Evolutionary conservation across 306 rosid genomes (phyloP), one percentile per base, ranked within the genome.

Genomic region (Fragaria vesca): DNA sequence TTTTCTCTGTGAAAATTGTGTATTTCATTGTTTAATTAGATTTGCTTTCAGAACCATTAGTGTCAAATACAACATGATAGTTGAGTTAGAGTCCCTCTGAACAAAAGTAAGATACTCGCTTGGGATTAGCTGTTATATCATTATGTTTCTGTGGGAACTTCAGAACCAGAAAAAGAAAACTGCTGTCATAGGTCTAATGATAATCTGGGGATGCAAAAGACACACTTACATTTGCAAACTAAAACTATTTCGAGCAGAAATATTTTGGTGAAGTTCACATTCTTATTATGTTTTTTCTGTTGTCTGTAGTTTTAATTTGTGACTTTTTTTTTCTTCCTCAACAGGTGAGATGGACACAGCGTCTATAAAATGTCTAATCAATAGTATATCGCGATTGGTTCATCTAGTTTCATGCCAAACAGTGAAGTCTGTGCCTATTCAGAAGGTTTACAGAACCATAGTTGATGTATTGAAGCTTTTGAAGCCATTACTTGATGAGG

Each of bases 351-450:
- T 82, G 86, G 91, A 90, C 84, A 71, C 84, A 79, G 11, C 86
- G 81, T 81, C 93, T 67, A 77, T 82, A 24, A 86, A 89, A 91
- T 89, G 96, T 87, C 89, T 89, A 21, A 79, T 88, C 81, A 95
- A 95, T 89, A 91, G 96, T 85, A 92, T 89, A 76, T 87, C 97
- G 78, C 89, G 98, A 71, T 91, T 95, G 81, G 82, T 92, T 86
- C 97, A 81, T 83, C 89, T 92, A 66, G 93, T 91, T 81, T 92
- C 97, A 66, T 88, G 97, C 89, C 97, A 88, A 51, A 72, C 81
- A 67, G 66, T 81, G 50, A 95, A 87, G 75, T 84, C 78, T 72
- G 24, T 81, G 80, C 92, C 93, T 70, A 80, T 95, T 81, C 91
- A 88, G 86, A 91, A 87, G 85, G 86, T 83, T 70, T 91, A 78